Base-by-base conservation (phyloP, 805 yeast genomes). In the Pichia thaimueangensis region DNA sequence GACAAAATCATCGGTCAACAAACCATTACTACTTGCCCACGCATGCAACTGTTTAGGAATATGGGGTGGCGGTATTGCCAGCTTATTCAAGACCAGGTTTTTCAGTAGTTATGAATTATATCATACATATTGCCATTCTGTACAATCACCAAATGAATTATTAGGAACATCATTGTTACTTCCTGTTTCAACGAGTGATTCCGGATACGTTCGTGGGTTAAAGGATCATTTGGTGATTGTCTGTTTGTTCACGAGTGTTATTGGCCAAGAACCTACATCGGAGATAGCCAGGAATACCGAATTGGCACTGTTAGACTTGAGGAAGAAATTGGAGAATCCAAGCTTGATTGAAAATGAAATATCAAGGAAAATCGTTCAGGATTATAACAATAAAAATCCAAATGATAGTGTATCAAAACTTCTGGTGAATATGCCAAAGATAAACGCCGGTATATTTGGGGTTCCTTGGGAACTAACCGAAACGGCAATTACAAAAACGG, bases 41-140 rank as follows among this genome's bases (percentile, higher is more conserved):
- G 78, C 95, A 0, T 86, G 95, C 55, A 86, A 86, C 56, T 78
- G 87, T 30, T 66, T 69, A 21, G 95, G 95, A 0, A 54, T 68
- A 1, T 86, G 95, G 95, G 93, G 93, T 4, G 91, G 86, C 3
- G 96, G 95, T 0, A 74, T 86, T 2, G 95, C 95, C 0, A 67
- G 67, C 4, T 73, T 63, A 21, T 76, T 86, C 53, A 73, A 69
- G 20, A 41, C 51, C 15, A 59, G 64, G 35, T 86, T 70, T 57
- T 88, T 86, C 2, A 54, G 65, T 2, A 74, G 91, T 4, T 82
- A 74, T 51, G 49, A 57, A 35, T 48, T 53, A 4, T 84, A 86
- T 52, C 49, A 56, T 13, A 51, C 59, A 1, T 66, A 69, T 50
- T 79, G 85, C 55, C 36, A 44, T 6, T 35, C 53, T 8, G 47